phyloP scores from a whole-genome alignment of 1,284 basidiomycete species.

The Xerocomus amazonicus region DNA sequence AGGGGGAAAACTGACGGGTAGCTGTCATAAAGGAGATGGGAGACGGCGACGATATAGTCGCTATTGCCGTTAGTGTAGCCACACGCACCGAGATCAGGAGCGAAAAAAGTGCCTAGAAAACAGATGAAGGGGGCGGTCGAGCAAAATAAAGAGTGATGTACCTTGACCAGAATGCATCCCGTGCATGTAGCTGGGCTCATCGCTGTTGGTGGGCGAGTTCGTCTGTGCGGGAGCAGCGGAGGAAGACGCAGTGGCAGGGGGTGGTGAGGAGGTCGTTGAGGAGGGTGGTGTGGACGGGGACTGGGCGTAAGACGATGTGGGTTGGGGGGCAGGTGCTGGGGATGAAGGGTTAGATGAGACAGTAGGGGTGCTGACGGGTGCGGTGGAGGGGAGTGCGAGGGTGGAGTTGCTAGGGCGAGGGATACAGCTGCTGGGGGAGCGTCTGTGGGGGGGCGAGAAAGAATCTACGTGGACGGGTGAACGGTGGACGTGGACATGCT shows the following conservation, averaged over 20 bases:
- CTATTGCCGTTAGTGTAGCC: constrained; percentile 54
- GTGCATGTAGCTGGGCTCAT: constrained; percentile 34
- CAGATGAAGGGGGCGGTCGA: background rate
- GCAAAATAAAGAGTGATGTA: constrained; percentile 16
- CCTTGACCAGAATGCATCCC: constrained; percentile 54
- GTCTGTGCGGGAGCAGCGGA: constrained; percentile 19
- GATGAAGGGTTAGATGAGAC: constrained; percentile 5
- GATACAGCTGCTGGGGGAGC: constrained; percentile 42
- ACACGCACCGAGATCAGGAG: constrained; percentile 65
- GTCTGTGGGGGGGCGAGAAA: constrained; percentile 32
- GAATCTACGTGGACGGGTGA: constrained; percentile 37
- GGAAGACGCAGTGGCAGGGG: background rate
- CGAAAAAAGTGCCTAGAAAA: constrained; percentile 51
- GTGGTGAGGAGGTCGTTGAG: constrained; percentile 3
- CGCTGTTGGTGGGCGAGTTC: constrained; percentile 6
- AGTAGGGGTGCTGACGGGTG: constrained; percentile 7
- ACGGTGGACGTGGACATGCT: constrained; percentile 31
- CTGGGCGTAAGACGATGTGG: background rate
- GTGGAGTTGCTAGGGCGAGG: constrained; percentile 20
- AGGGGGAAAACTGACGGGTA: constrained; percentile 52
- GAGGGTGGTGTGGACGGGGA: background rate
- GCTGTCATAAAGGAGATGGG: constrained; percentile 52
- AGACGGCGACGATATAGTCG: constrained; percentile 63
- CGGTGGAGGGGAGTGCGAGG: background rate
- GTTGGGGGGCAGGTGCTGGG: background rate